phyloP scores from a whole-genome alignment of 768 basidiomycete genomes.

The Mycena metata region DNA sequence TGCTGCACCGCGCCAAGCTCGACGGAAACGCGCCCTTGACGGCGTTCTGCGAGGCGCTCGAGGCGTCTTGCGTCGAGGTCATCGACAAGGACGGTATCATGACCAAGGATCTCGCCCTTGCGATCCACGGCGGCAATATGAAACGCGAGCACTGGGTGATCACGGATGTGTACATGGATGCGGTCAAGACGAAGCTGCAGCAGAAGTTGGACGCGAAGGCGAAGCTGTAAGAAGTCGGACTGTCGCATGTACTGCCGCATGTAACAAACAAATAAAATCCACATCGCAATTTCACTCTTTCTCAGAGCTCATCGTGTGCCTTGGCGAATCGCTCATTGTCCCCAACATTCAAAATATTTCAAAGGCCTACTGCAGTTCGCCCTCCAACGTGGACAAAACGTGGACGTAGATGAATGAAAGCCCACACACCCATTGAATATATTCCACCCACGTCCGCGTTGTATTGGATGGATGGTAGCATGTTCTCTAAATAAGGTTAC shows the following conservation, averaged over 20 bases:
- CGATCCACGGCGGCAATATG: slow-evolving; percentile 93
- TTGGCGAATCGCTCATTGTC: too few relatives aligned
- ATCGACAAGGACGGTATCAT: slow-evolving; percentile 93
- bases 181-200: slow-evolving; percentile 68
- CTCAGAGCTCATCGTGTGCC: too few relatives aligned
- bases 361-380: too few relatives aligned
- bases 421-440: too few relatives aligned
- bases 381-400: too few relatives aligned
- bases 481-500: slow-evolving; percentile 22
- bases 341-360: too few relatives aligned
- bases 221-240: slow-evolving; percentile 18
- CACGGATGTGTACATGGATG: slow-evolving; percentile 93
- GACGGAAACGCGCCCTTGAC: slow-evolving; percentile 84
- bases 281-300: too few relatives aligned
- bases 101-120: slow-evolving; percentile 97
- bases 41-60: slow-evolving; percentile 83
- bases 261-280: neutral
- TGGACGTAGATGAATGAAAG: too few relatives aligned
- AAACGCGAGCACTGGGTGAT: slow-evolving; percentile 97
- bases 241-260: slow-evolving; percentile 7
- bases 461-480: slow-evolving; percentile 12
- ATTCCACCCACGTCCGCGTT: too few relatives aligned
- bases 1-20: slow-evolving; percentile 92
- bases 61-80: slow-evolving; percentile 89
- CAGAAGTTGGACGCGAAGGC: slow-evolving; percentile 12